phyloP scores from a whole-genome alignment of 371 early-diverging fungal species.

The Mortierella sp. region DNA sequence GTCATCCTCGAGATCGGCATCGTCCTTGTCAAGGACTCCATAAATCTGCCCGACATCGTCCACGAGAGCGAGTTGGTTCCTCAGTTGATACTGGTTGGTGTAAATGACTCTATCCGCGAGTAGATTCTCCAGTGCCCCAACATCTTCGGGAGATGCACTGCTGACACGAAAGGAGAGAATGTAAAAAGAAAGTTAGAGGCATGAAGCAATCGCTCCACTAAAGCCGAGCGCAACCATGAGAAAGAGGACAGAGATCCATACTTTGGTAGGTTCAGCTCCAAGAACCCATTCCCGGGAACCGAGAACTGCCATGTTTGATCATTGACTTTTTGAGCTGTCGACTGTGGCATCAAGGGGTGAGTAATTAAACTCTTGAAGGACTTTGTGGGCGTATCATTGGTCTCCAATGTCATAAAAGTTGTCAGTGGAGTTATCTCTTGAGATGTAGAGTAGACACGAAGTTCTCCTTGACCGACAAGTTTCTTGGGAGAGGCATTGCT shows the following conservation, averaged over 20 bases:
- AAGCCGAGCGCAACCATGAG: too few relatives aligned
- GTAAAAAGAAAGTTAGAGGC: neutral
- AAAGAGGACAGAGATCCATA: slow-evolving; percentile 8
- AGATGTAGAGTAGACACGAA: slow-evolving; percentile 29
- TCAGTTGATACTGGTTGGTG: slow-evolving; percentile 41
- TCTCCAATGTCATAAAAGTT: slow-evolving; percentile 49
- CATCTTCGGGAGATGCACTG: slow-evolving; percentile 22
- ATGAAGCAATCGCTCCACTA: too few relatives aligned
- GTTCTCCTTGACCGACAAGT: slow-evolving; percentile 35
- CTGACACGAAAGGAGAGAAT: neutral
- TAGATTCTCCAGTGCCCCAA: slow-evolving; percentile 30
- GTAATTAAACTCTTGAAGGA: slow-evolving; percentile 42
- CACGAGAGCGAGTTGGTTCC: slow-evolving; percentile 43
- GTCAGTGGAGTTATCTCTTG: slow-evolving; percentile 13
- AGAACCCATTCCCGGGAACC: slow-evolving; percentile 35
- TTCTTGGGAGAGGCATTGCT: slow-evolving; percentile 19
- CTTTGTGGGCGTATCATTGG: slow-evolving; percentile 30
- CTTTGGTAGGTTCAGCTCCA: slow-evolving; percentile 38
- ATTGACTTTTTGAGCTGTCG: slow-evolving; percentile 31
- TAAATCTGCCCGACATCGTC: slow-evolving; percentile 46
- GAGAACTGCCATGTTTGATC: slow-evolving; percentile 38
- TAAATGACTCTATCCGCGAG: slow-evolving; percentile 44
- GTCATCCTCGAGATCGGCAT: slow-evolving; percentile 41
- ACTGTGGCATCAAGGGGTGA: slow-evolving; percentile 48
- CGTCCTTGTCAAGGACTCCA: slow-evolving; percentile 39